Conservation (phyloP, 164 flowering plant genomes). For the Tetrastigma voinierianum region DNA sequence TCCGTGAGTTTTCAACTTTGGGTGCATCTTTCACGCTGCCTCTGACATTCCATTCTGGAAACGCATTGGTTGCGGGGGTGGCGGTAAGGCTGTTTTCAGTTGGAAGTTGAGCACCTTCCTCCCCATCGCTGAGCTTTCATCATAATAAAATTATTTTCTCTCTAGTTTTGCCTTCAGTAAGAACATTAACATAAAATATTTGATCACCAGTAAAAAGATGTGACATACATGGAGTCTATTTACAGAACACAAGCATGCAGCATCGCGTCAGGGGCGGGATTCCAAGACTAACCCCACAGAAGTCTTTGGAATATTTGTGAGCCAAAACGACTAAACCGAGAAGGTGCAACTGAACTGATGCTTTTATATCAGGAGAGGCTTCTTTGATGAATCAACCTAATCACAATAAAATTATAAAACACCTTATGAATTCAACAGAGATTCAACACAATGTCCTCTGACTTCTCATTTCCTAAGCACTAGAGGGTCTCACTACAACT, state of each 20-base stretch:
- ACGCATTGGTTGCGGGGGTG: slow-evolving; percentile 60
- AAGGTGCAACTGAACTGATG: slow-evolving; percentile 38
- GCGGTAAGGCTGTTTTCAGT: slow-evolving; percentile 59
- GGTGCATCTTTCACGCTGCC: slow-evolving; percentile 30
- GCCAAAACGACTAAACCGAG: slow-evolving; percentile 65
- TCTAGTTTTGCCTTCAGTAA: slow-evolving; percentile 64
- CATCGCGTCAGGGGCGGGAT: slow-evolving; percentile 49
- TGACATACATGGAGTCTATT: background rate
- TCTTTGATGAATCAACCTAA: slow-evolving; percentile 40
- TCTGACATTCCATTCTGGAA: slow-evolving; percentile 49
- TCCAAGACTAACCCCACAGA: slow-evolving; percentile 60
- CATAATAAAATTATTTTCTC: slow-evolving; percentile 66
- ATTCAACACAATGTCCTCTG: too few species aligned
- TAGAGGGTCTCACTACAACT: too few species aligned
- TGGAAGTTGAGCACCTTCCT: slow-evolving; percentile 64
- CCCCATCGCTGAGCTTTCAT: slow-evolving; percentile 84
- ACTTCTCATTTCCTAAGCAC: too few species aligned
- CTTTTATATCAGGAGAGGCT: slow-evolving; percentile 31
- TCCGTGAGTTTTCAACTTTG: slow-evolving; percentile 25
- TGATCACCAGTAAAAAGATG: background rate
- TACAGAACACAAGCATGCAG: slow-evolving; percentile 19
- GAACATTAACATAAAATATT: slow-evolving; percentile 4
- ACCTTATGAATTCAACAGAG: background rate
- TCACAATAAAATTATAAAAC: background rate
- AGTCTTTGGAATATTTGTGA: slow-evolving; percentile 60